Percentiles rank a stretch among this genome's conserved stretches.
phyloP scores from a whole-genome alignment of 768 basidiomycete genomes.

The Lactifluus subvellereus region DNA sequence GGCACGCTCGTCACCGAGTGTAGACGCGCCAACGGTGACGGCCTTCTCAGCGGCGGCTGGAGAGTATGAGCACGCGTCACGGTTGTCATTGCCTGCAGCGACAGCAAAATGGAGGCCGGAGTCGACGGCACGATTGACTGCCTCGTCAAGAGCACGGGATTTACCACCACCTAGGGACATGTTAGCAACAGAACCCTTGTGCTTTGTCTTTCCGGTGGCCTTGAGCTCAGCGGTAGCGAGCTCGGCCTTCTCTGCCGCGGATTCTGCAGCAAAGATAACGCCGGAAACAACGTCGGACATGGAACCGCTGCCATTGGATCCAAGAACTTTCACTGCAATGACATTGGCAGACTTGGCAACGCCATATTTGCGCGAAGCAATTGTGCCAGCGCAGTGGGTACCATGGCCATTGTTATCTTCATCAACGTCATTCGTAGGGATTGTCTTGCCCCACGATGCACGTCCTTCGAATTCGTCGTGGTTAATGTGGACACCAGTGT shows the following conservation, averaged over 20 bases:
- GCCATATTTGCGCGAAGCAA: conserved; percentile 89
- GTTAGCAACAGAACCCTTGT: conserved; percentile 95
- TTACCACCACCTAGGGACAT: conserved; percentile 98
- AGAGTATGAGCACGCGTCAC: conserved; percentile 88
- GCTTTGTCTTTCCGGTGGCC: conserved; percentile 68
- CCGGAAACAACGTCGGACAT: conserved; percentile 94
- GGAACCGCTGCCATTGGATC: conserved; percentile 88
- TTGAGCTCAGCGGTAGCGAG: conserved; percentile 59
- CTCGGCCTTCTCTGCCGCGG: conserved; percentile 48
- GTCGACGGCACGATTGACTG: conserved; percentile 81
- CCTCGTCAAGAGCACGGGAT: conserved; percentile 73
- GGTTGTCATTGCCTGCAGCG: conserved; percentile 86
- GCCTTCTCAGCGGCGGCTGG: conserved; percentile 87
- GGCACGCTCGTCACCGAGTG: conserved; percentile 72
- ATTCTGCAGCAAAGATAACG: conserved; percentile 68
- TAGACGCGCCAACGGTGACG: conserved; percentile 91
- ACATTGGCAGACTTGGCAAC: conserved; percentile 92
- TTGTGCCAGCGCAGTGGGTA: conserved; percentile 91
- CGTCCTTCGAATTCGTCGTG: conserved; percentile 89
- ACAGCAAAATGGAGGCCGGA: conserved; percentile 92
- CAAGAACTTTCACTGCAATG: conserved; percentile 88
- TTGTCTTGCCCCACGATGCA: conserved; percentile 89
- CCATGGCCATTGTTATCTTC: conserved; percentile 96
- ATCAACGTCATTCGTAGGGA: conserved; percentile 78
- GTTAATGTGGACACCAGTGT: conserved; percentile 82